Evolutionary conservation across 2,329 filamentous ascomycete genomes (phyloP).

Genomic region (Blumeria graminis): DNA sequence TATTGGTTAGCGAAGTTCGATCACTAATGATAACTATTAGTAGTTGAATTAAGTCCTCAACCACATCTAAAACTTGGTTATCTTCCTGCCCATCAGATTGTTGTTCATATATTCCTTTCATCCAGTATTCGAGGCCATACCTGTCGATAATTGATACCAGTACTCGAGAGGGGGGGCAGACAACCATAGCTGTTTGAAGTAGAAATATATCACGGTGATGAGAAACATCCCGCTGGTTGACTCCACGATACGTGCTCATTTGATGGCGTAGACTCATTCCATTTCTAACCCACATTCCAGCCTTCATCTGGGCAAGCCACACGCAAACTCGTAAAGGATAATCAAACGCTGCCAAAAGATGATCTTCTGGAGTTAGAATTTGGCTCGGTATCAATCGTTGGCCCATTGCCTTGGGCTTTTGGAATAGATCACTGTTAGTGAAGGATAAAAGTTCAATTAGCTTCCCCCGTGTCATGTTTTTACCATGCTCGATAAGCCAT

Average conservation of each 20-base stretch:
- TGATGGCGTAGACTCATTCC: slow-evolving; percentile 90
- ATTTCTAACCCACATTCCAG: slow-evolving; percentile 95
- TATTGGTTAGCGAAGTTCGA: slow-evolving; percentile 51
- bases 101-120: slow-evolving; percentile 55
- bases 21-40: slow-evolving; percentile 81
- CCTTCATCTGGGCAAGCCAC: slow-evolving; percentile 95
- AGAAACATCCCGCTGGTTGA: slow-evolving; percentile 71
- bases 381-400: slow-evolving; percentile 27
- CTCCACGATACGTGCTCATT: slow-evolving; percentile 76
- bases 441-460: slow-evolving; percentile 48
- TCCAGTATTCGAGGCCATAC: slow-evolving; percentile 72
- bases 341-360: slow-evolving; percentile 72
- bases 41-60: slow-evolving; percentile 87
- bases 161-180: slow-evolving; percentile 62
- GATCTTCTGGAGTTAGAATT: slow-evolving; percentile 44
- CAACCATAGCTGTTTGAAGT: slow-evolving; percentile 69
- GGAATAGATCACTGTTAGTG: slow-evolving; percentile 42
- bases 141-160: slow-evolving; percentile 78
- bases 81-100: slow-evolving; percentile 58
- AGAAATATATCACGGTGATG: slow-evolving; percentile 91
- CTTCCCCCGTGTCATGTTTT: slow-evolving; percentile 42
- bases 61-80: slow-evolving; percentile 66
- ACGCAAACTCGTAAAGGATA: slow-evolving; percentile 81
- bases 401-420: slow-evolving; percentile 37
- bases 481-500: slow-evolving; percentile 80